Evolutionary conservation across 768 basidiomycete genomes (phyloP).

Genomic region (Rhizopogon roseolus): DNA sequence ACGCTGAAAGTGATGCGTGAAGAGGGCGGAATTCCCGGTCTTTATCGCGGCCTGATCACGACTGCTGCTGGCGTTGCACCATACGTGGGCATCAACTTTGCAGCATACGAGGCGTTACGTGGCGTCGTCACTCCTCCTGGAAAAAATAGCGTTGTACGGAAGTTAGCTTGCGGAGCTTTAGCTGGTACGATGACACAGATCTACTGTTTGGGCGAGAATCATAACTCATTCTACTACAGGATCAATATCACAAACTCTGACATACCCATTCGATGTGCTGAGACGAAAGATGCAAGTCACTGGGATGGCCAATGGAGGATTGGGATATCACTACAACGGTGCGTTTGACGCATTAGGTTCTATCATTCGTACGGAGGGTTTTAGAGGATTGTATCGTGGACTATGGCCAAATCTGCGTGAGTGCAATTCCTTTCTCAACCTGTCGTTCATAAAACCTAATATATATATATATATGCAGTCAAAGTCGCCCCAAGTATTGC

Average conservation of each 20-base stretch:
- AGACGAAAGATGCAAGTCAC: slow-evolving; percentile 94
- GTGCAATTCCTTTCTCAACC: slow-evolving; percentile 25
- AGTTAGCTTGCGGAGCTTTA: slow-evolving; percentile 81
- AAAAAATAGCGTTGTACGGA: slow-evolving; percentile 60
- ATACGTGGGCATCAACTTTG: slow-evolving; percentile 88
- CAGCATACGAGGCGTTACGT: slow-evolving; percentile 83
- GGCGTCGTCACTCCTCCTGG: slow-evolving; percentile 79
- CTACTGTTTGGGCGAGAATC: slow-evolving; percentile 1
- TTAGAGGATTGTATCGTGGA: slow-evolving; percentile 75
- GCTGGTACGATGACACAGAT: slow-evolving; percentile 49
- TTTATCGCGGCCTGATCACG: slow-evolving; percentile 82
- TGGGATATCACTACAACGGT: slow-evolving; percentile 68
- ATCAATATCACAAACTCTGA: slow-evolving; percentile 90
- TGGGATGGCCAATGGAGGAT: slow-evolving; percentile 60
- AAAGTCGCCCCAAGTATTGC: slow-evolving; percentile 91
- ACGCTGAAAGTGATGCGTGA: slow-evolving; percentile 84
- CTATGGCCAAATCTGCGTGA: slow-evolving; percentile 86
- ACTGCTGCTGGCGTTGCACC: slow-evolving; percentile 91
- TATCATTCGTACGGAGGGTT: slow-evolving; percentile 71
- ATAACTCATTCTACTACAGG: slow-evolving; percentile 36
- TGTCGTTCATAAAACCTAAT: slow-evolving; percentile 3
- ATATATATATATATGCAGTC: slow-evolving; percentile 40
- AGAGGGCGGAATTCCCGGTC: slow-evolving; percentile 83
- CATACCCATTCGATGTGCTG: slow-evolving; percentile 94
- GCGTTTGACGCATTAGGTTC: slow-evolving; percentile 72